Evolutionary conservation across 345 rosid species (phyloP).

Genomic region (Melastoma malabathricum): DNA sequence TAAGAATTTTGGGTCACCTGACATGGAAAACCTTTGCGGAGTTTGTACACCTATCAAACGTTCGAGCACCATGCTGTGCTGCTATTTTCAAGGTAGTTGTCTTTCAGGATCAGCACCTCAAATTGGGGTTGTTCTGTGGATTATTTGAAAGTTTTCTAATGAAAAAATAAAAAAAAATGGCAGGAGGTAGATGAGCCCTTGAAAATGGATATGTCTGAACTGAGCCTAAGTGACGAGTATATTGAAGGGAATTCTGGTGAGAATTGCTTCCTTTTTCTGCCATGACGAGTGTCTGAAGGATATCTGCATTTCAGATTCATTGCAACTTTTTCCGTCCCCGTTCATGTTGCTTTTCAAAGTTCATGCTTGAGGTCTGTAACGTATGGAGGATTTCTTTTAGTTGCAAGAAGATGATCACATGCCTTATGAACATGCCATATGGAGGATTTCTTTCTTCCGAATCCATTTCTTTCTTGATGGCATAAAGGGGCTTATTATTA

Average conservation of each 20-base stretch:
- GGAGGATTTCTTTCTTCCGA: no score
- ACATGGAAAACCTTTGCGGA: slow-evolving; percentile 98
- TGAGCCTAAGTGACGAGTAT: slow-evolving; percentile 55
- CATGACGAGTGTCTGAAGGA: not conserved
- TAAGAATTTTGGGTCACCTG: slow-evolving; percentile 75
- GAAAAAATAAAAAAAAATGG: slow-evolving; percentile 4
- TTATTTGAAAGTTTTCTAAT: not conserved
- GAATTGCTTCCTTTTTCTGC: not conserved
- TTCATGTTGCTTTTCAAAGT: no score
- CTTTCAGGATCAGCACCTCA: slow-evolving; percentile 3
- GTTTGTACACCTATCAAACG: slow-evolving; percentile 70
- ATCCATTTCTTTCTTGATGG: no score
- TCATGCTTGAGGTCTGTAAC: no score
- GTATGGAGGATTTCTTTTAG: no score
- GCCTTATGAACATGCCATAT: no score
- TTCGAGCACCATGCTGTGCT: slow-evolving; percentile 79
- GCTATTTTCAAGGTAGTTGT: slow-evolving; percentile 65
- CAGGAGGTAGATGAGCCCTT: slow-evolving; percentile 91
- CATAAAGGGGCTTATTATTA: no score
- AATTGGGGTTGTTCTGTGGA: not conserved
- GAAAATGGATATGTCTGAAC: slow-evolving; percentile 73
- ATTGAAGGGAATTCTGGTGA: slow-evolving; percentile 60
- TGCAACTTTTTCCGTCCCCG: no score
- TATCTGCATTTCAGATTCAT: not conserved
- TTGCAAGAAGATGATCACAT: no score